phyloP scores from a whole-genome alignment of 176 grass and related monocot species.

The Aegilops umbellulata region DNA sequence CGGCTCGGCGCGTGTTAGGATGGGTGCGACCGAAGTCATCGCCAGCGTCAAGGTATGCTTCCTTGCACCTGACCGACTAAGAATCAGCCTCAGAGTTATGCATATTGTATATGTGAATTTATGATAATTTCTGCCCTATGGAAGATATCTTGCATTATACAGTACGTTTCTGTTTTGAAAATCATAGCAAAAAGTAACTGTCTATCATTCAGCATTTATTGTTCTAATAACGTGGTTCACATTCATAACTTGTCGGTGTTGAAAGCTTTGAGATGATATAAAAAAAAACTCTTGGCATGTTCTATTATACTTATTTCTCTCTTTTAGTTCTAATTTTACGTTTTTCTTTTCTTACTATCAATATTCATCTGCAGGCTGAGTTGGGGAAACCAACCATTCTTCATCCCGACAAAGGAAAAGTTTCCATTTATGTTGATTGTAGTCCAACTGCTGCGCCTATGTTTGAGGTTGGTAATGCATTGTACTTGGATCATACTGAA shows the following conservation, averaged over 20 bases:
- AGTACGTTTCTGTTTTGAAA: not conserved
- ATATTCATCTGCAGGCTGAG: slow-evolving; percentile 59
- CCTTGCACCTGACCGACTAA: not conserved
- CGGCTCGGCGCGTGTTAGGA: slow-evolving; percentile 69
- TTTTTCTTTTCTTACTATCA: not conserved
- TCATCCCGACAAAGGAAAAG: slow-evolving; percentile 85
- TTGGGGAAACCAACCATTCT: slow-evolving; percentile 78
- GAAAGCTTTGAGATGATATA: not conserved
- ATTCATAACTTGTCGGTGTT: not conserved
- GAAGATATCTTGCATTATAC: not conserved
- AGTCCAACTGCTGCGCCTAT: slow-evolving; percentile 73
- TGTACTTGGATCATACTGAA: slow-evolving; percentile 17
- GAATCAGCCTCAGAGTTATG: not conserved
- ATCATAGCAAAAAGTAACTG: not conserved
- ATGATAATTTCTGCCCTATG: not conserved
- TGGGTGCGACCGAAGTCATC: slow-evolving; percentile 80
- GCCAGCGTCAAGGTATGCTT: slow-evolving; percentile 77
- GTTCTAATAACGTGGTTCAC: not conserved
- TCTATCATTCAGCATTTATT: not conserved
- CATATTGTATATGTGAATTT: not conserved
- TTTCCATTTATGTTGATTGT: slow-evolving; percentile 84
- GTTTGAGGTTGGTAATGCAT: slow-evolving; percentile 64
- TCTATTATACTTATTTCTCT: not conserved
- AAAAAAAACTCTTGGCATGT: not conserved
- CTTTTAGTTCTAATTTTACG: not conserved